Base-by-base conservation (phyloP, 148 eudicot genomes). In the Dianthus caryophyllus region DNA sequence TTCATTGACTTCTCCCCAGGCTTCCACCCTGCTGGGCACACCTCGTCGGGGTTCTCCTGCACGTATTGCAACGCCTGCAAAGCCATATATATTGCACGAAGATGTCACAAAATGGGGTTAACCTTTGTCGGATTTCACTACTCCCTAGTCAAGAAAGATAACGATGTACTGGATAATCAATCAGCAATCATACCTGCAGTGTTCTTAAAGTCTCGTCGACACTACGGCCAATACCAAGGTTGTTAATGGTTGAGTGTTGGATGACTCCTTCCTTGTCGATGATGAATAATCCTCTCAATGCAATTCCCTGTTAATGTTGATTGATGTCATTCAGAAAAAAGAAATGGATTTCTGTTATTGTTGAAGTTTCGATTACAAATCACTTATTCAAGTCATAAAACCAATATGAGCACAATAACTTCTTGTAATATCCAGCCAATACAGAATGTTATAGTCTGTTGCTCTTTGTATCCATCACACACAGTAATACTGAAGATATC, bases 11-110 rank as follows among this genome's bases (percentile, higher is more conserved):
- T 90, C 77, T 93, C 96, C 66, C 96, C 96, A 9, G 98, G 96
- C 84, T 89, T 90, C 98, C 98, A 90, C 38, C 95, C 96, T 68
- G 95, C 98, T 9, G 96, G 98, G 80, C 98, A 93, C 33, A 93
- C 95, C 71, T 93, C 96, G 65, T 89, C 98, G 9, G 96, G 96
- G 79, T 90, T 86, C 66, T 93, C 92, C 69, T 90, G 96, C 75
- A 87, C 96, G 33, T 73, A 93, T 61, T 93, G 96, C 88, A 87
- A 77, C 12, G 96, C 98, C 96, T 89, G 85, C 77, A 63, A 15
- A 59, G 29, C 2, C 57, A 0, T 15, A n/a, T n/a, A n/a, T n/a
- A 33, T 39, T 20, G 13, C 9, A 24, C 20, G 25, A 70, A 41
- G 17, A 30, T 39, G 21, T 30, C 20, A 22, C 17, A 49, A 25